Evolutionary conservation across 306 rosid genomes (phyloP).

Genomic region (Gastrolobium villosum): DNA sequence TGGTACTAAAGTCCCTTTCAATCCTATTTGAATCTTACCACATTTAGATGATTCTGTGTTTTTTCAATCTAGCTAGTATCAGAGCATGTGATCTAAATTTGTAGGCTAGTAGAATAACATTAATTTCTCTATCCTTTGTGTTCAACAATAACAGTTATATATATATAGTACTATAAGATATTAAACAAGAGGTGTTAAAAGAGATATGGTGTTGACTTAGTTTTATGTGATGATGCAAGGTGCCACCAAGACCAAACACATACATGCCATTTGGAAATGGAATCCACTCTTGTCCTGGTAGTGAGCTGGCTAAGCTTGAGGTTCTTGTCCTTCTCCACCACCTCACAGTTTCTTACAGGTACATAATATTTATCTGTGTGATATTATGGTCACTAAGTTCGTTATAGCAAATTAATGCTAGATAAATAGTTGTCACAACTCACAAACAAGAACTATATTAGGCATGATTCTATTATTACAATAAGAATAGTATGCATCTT

Average conservation of each 20-base stretch:
- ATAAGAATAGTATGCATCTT: constrained; percentile 5
- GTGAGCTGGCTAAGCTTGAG: constrained; percentile 95
- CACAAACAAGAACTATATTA: background rate
- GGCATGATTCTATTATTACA: constrained; percentile 11
- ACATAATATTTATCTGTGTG: background rate
- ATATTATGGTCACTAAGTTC: background rate
- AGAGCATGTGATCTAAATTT: constrained; percentile 71
- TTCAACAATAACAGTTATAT: background rate
- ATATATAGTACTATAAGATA: constrained; percentile 26
- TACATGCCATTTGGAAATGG: constrained; percentile 96
- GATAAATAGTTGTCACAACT: background rate
- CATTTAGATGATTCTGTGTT: constrained; percentile 28
- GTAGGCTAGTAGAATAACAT: constrained; percentile 45
- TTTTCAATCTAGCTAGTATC: constrained; percentile 50
- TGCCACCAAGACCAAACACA: constrained; percentile 88
- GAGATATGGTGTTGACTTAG: constrained; percentile 29
- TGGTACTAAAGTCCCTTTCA: constrained; percentile 68
- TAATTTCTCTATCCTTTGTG: background rate
- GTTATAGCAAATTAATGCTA: background rate
- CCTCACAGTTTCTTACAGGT: constrained; percentile 84
- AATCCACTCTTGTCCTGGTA: constrained; percentile 97
- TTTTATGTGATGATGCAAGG: constrained; percentile 68
- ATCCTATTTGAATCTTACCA: constrained; percentile 50
- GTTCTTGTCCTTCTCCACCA: constrained; percentile 87
- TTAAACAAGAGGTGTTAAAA: background rate